These are phyloP conservation scores for Saitoella complicata DNA, from an alignment of 805 yeast species.

Conservation along the genomic window DNA sequence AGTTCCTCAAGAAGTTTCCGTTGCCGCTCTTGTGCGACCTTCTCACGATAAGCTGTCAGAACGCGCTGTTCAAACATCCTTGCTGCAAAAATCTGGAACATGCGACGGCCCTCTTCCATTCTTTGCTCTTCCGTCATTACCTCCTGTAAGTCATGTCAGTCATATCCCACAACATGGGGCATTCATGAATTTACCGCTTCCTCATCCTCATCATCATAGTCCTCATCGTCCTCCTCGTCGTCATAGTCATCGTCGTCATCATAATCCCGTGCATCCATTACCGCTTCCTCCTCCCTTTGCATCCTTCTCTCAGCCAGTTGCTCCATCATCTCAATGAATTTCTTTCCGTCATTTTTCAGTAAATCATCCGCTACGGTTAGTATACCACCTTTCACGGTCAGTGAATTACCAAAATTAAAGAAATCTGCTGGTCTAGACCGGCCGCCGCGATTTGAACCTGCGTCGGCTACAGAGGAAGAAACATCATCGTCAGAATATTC, in stretches of 20 bases:
- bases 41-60: constrained; percentile 60
- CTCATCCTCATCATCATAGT: constrained; percentile 14
- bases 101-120: constrained; percentile 60
- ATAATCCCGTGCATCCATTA: constrained; percentile 18
- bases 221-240: constrained; percentile 20
- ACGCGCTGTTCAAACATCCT: constrained; percentile 60
- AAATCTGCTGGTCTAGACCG: constrained; percentile 6
- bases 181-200: constrained; percentile 11
- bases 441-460: background rate
- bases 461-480: background rate
- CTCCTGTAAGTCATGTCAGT: constrained; percentile 10
- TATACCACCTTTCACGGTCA: constrained; percentile 27
- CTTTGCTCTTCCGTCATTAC: constrained; percentile 37
- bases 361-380: constrained; percentile 64
- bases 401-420: constrained; percentile 18
- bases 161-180: background rate
- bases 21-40: constrained; percentile 53
- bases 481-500: constrained; percentile 7
- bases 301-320: constrained; percentile 42
- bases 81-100: constrained; percentile 66
- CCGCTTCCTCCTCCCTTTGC: constrained; percentile 21
- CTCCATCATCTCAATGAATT: constrained; percentile 68
- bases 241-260: constrained; percentile 21
- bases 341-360: constrained; percentile 58
- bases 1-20: constrained; percentile 20